These are phyloP conservation scores for Helicostylum pulchrum DNA, from an alignment of 192 early-diverging fungal species.

Conservation along the genomic window DNA sequence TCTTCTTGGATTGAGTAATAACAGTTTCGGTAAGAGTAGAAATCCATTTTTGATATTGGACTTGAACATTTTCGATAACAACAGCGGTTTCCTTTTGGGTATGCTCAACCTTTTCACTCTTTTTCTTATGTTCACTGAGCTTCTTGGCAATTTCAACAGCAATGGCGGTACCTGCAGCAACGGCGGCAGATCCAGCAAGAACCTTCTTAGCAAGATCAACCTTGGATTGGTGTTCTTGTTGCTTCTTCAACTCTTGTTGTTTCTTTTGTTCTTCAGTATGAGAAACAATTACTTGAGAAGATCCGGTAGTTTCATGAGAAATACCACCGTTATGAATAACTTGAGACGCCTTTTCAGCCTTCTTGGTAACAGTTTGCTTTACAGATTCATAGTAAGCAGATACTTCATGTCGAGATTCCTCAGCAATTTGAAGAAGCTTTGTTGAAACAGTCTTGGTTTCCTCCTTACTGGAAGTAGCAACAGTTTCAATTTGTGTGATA, in stretches of 20 bases:
- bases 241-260: slow-evolving; percentile 6
- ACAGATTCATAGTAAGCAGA: not conserved
- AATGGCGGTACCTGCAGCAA: slow-evolving; percentile 16
- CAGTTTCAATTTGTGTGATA: slow-evolving; percentile 14
- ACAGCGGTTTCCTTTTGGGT: slow-evolving; percentile 4
- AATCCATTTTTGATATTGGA: slow-evolving; percentile 15
- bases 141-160: slow-evolving; percentile 17
- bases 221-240: slow-evolving; percentile 14
- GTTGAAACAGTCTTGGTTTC: slow-evolving; percentile 3
- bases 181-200: slow-evolving; percentile 13
- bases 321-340: not conserved
- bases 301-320: no score
- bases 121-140: slow-evolving; percentile 6
- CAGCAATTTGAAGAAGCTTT: slow-evolving; percentile 14
- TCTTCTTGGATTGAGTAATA: not conserved
- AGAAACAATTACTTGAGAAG: no score
- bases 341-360: slow-evolving; percentile 1
- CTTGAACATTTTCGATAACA: slow-evolving; percentile 11
- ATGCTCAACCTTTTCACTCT: not conserved
- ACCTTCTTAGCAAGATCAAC: slow-evolving; percentile 15
- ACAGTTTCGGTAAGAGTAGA: slow-evolving; percentile 7
- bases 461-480: slow-evolving; percentile 1
- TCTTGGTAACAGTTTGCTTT: not conserved
- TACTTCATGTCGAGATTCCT: slow-evolving; percentile 12
- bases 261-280: not conserved